Base-by-base conservation (phyloP, 371 early-diverging fungal species). In the Syncephalastrum sp. region DNA sequence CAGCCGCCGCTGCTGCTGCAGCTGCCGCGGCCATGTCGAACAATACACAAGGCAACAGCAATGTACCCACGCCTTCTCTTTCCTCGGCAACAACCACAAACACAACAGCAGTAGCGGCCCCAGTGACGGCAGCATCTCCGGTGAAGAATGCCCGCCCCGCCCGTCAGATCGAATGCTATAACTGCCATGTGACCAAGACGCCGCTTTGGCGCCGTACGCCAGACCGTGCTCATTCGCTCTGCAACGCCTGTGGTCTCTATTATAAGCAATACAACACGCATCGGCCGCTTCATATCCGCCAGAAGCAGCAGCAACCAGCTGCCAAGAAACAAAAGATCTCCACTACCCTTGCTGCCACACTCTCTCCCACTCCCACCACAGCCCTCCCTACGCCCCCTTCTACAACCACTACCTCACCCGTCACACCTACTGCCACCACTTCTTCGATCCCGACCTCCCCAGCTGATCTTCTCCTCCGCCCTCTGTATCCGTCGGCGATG, bases 171-270 rank as follows among this genome's bases (percentile, higher is more conserved):
- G 82, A 83, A 44, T 93, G 93, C 68, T 84, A 70, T 77, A 93
- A 93, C 65, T 93, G 93, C 63, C 82, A 83, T 50, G 89, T 91
- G 13, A 89, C 83, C 29, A 79, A 84, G 63, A 91, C 91, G 3
- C 93, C 93, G 15, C 81, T 93, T 17, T 93, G 93, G 93, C 76
- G 91, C 27, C 79, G 91, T 38, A 90, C 91, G 24, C 83, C 87
- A 25, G 91, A 91, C 60, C 79, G 87, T 57, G 76, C 77, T 53
- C 89, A 91, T 61, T 85, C 85, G 42, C 77, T 93, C 17, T 93
- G 93, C 73, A 93, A 93, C 68, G 91, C 93, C 3, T 93, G 93
- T 68, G 91, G 90, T 43, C 74, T 90, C 14, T 92, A 89, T 71
- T 86, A 73, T 58, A 90, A 89, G 74, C 87, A 87, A 55, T 88